Evolutionary conservation across 2,329 filamentous ascomycete genomes (phyloP).

Genomic region (Ophiostoma ulmi): DNA sequence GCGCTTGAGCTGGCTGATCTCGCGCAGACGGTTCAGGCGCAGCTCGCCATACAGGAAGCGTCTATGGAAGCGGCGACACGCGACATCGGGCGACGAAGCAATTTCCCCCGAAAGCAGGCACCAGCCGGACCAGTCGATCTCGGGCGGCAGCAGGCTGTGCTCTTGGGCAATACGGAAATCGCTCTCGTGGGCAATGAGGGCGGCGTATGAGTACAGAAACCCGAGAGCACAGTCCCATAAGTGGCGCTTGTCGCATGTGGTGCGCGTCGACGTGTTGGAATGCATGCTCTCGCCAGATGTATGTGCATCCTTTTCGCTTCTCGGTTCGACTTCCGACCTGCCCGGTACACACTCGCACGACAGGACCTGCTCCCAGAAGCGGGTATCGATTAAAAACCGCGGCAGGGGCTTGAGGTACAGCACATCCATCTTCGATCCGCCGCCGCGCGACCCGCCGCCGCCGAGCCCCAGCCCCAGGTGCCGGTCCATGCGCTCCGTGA

Average conservation of each 20-base stretch:
- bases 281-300: background rate
- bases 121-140: constrained; percentile 40
- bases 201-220: constrained; percentile 38
- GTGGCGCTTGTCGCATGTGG: constrained; percentile 25
- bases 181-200: constrained; percentile 36
- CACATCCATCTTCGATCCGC: constrained; percentile 26
- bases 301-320: background rate
- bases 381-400: constrained; percentile 33
- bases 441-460: constrained; percentile 24
- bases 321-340: background rate
- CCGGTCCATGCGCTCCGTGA: constrained; percentile 34
- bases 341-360: constrained; percentile 21
- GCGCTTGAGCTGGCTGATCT: constrained; percentile 38
- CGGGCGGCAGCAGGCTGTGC: constrained; percentile 34
- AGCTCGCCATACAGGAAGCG: constrained; percentile 43
- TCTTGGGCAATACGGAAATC: constrained; percentile 39
- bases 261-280: constrained; percentile 8
- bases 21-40: constrained; percentile 35
- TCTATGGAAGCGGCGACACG: constrained; percentile 32
- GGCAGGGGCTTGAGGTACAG: constrained; percentile 37
- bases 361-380: constrained; percentile 32
- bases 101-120: constrained; percentile 34
- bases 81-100: constrained; percentile 31
- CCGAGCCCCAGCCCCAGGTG: constrained; percentile 32
- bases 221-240: constrained; percentile 34